phyloP scores from a whole-genome alignment of 179 eudicot genomes.

The Vitellaria paradoxa region DNA sequence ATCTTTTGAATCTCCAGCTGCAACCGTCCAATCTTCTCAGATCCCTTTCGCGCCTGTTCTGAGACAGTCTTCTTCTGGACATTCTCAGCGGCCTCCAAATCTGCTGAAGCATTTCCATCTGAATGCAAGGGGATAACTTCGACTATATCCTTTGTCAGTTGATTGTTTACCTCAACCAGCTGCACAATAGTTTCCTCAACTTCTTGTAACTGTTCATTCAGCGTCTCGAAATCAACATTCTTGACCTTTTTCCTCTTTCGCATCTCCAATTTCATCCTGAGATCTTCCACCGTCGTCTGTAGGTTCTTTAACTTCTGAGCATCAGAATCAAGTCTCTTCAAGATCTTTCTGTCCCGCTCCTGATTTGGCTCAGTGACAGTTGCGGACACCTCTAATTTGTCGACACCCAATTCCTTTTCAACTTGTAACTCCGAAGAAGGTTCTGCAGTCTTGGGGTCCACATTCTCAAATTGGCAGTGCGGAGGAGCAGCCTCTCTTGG shows the following conservation, averaged over 20 bases:
- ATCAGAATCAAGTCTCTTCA: conserved; percentile 66
- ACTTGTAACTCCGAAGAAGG: conserved; percentile 47
- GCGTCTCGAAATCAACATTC: conserved; percentile 47
- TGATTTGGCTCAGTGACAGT: conserved; percentile 23
- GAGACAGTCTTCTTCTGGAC: conserved; percentile 36
- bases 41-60: conserved; percentile 65
- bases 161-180: conserved; percentile 56
- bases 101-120: conserved; percentile 22
- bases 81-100: conserved; percentile 35
- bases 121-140: conserved; percentile 40
- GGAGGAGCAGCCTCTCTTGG: conserved; percentile 26
- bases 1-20: conserved; percentile 74
- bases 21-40: conserved; percentile 68
- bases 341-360: conserved; percentile 37
- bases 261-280: conserved; percentile 57
- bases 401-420: conserved; percentile 77
- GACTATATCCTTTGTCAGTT: conserved; percentile 32
- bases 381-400: conserved; percentile 48
- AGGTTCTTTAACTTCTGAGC: conserved; percentile 57
- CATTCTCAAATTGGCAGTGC: conserved; percentile 23
- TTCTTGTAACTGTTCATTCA: conserved; percentile 60
- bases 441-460: conserved; percentile 23
- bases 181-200: conserved; percentile 60
- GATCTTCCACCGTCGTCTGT: conserved; percentile 49
- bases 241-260: conserved; percentile 38